Percentiles rank a stretch among this genome's conserved stretches.
Conservation (phyloP, 768 basidiomycete genomes). For the Boletellus ananas region DNA sequence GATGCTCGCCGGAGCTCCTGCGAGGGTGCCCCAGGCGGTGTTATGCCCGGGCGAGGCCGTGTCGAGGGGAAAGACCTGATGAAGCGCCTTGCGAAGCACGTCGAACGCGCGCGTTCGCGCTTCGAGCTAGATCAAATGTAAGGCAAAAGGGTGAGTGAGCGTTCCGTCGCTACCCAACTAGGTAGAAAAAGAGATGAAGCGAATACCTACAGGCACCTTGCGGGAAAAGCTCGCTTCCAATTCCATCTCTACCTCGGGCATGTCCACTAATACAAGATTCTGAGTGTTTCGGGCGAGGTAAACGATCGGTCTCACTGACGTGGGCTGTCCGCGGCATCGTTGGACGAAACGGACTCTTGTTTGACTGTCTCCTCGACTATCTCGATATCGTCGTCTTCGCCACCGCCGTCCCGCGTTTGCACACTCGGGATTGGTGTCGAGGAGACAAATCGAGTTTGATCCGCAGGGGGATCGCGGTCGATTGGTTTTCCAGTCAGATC, state of each 20-base stretch:
- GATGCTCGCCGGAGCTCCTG: constrained; percentile 8
- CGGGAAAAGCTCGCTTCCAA: constrained; percentile 39
- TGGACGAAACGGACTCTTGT: background rate
- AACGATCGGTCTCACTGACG: background rate
- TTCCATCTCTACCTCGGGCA: constrained; percentile 33
- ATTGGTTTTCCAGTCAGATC: constrained; percentile 3
- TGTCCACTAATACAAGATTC: background rate
- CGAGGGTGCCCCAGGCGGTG: constrained; percentile 26
- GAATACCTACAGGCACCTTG: constrained; percentile 38
- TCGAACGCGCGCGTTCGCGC: constrained; percentile 37
- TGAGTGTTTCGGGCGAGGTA: background rate
- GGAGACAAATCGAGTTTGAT: background rate
- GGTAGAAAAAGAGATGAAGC: too few species aligned
- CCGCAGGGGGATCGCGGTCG: background rate
- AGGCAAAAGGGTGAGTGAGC: too few species aligned
- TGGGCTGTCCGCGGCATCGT: background rate
- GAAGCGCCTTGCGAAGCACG: constrained; percentile 39
- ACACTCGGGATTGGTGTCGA: background rate
- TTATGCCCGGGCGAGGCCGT: constrained; percentile 1
- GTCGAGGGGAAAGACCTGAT: constrained; percentile 19
- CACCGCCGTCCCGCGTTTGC: background rate
- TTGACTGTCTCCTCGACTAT: constrained; percentile 8
- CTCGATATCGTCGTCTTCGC: constrained; percentile 3
- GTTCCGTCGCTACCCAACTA: too few species aligned
- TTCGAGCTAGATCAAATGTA: constrained; percentile 23